phyloP scores from a whole-genome alignment of 2,329 filamentous ascomycete species.

The Pseudogymnoascus verrucosus region DNA sequence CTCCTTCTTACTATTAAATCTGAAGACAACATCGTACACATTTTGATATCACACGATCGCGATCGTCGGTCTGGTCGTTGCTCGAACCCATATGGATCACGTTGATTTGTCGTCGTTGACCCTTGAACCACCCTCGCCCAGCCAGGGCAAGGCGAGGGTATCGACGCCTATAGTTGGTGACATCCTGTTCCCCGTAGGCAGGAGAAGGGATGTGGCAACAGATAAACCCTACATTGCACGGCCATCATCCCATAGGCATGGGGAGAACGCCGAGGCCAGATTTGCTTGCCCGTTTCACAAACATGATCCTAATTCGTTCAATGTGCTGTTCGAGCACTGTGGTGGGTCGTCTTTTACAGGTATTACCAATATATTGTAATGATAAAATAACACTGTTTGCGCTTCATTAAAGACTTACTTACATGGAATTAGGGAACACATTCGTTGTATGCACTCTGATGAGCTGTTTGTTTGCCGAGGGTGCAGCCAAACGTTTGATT shows the following conservation, averaged over 20 bases:
- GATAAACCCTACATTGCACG: no score
- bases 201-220: neutral
- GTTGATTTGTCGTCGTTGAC: neutral
- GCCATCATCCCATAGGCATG: neutral
- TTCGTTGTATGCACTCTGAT: conserved; percentile 14
- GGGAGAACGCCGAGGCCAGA: neutral
- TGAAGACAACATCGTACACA: neutral
- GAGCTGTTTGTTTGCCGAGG: conserved; percentile 12
- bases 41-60: neutral
- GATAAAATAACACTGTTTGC: conserved; percentile 13
- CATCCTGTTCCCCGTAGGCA: neutral
- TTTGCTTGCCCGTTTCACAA: conserved; percentile 19
- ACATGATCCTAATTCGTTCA: conserved; percentile 15
- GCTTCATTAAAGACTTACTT: neutral
- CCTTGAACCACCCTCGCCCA: neutral
- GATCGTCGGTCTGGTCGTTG: neutral
- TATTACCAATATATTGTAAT: conserved; percentile 13
- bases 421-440: conserved; percentile 13
- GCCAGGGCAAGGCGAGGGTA: neutral
- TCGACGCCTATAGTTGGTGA: neutral
- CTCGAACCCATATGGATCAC: neutral
- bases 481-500: conserved; percentile 16
- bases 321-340: neutral
- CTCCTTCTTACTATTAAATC: neutral
- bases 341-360: conserved; percentile 8